Evolutionary conservation across 805 yeast genomes (phyloP), one percentile per base, ranked within the genome.

Genomic region (Candida fluviatilis): DNA sequence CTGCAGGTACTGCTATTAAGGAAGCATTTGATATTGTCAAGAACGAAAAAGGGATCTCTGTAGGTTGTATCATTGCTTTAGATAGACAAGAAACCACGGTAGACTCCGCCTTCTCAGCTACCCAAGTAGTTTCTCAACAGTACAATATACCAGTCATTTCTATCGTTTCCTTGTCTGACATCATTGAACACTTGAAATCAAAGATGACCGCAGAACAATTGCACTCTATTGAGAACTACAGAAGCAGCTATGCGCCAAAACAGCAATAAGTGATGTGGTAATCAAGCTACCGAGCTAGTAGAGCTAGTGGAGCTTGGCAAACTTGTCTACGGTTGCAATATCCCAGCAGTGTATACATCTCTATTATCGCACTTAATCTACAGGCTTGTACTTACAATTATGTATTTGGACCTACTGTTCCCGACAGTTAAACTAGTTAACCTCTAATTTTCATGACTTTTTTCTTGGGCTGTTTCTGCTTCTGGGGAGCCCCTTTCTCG

Each of bases 1-100:
- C 98, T 43, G 98, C 98, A 1, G 99, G 99, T 29, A 93, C 98
- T 42, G 98, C 99, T 35, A 89, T 90, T 58, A 84, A 84, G 52
- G 98, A 93, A 66, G 97, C 98, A 0, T 84, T 86, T 52, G 78
- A 74, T 35, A 84, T 93, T 53, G 88, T 93, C 51, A 64, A 65
- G 18, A 63, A 54, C 18, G 91, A 80, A 48, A 68, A 76, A 25
- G 99, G 96, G 35, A 54, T 65, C 11, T 83, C 88, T 16, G 85
- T 80, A 34, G 98, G 95, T 6, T 78, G 88, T 40, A 82, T 89
- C 43, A 86, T 93, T 55, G 95, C 96, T 5, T 76, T 93, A 50
- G 99, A 93, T 62, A 82, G 99, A 72, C 95, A 90, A 71, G 99
- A 93, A 67, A 81, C 93, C 35, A 82, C 85, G 26, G 76, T 70